These are phyloP conservation scores for Bidens hawaiensis DNA, from an alignment of 140 eudicot species.

Conservation along the genomic window DNA sequence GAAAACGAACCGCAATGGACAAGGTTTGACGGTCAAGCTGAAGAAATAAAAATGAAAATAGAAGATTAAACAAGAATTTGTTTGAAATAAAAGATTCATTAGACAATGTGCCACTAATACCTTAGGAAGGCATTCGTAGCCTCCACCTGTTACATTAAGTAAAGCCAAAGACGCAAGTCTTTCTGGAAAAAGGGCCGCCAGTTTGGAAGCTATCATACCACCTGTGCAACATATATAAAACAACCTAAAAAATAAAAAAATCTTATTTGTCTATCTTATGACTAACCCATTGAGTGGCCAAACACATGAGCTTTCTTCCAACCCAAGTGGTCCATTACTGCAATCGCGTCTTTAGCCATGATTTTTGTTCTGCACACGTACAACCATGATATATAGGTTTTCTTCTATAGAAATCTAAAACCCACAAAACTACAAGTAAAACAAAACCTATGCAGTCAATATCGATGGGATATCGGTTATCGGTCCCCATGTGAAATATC, in stretches of 20 bases:
- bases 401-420: not conserved
- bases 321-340: constrained; percentile 73
- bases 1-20: not conserved
- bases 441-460: not conserved
- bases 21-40: constrained; percentile 71
- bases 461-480: too few species aligned
- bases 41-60: constrained; percentile 7
- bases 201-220: constrained; percentile 90
- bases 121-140: constrained; percentile 89
- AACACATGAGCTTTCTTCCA: constrained; percentile 80
- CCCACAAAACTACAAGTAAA: not conserved
- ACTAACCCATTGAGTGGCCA: constrained; percentile 94
- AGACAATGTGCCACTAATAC: constrained; percentile 24
- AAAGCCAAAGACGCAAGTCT: constrained; percentile 78
- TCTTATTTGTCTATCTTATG: not conserved
- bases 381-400: constrained; percentile 16
- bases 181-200: constrained; percentile 81
- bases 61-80: not conserved
- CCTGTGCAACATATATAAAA: constrained; percentile 37
- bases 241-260: constrained; percentile 2
- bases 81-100: not conserved
- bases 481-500: too few species aligned
- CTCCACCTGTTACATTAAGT: constrained; percentile 97
- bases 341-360: constrained; percentile 79
- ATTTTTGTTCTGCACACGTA: constrained; percentile 50